Evolutionary conservation across 352 stramenopile species (phyloP), one percentile per base, ranked within the genome.

Genomic region (Nannochloropsis limnetica): DNA sequence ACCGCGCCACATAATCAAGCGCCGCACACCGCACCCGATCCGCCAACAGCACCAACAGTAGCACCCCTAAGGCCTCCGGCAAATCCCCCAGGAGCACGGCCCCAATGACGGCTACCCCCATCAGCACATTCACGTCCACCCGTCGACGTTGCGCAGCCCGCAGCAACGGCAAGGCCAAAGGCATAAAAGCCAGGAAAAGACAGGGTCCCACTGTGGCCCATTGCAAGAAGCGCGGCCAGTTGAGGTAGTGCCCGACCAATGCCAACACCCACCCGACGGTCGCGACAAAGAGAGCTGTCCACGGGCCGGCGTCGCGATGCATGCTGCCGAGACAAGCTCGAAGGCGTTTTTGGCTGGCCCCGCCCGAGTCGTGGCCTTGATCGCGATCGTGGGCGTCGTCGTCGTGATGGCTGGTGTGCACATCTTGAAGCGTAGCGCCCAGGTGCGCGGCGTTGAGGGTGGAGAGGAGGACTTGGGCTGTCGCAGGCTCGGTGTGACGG

Each of bases 1-100:
- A 29, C 61, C n/a, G n/a, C 22, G 61, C 61, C 61, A 74, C 61
- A 74, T 74, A 74, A 74, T 74, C 61, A 29, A 74, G 61, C n/a
- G 61, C 61, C n/a, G 61, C 61, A 20, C 11, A 74, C n/a, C 61
- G n/a, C n/a, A 22, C 61, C 61, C 61, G n/a, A 29, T 22, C n/a
- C 61, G 61, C 61, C 1, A 74, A 11, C 20, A 74, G 61, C 3
- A 74, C 61, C 61, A 74, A 20, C n/a, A 74, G 25, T 6, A 74
- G 61, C 3, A 74, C 61, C 25, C 61, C 61, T 20, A 74, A 20
- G n/a, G 61, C 61, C 61, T 74, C 61, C n/a, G 61, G n/a, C 20
- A 74, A 29, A 29, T 74, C 61, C 25, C 61, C 61, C 8, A 74
- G 61, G 15, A 25, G 22, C 61, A 74, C n/a, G 11, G 61, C 61